Base-by-base conservation (phyloP, 805 yeast species). In the Suhomyces kilbournensis region DNA sequence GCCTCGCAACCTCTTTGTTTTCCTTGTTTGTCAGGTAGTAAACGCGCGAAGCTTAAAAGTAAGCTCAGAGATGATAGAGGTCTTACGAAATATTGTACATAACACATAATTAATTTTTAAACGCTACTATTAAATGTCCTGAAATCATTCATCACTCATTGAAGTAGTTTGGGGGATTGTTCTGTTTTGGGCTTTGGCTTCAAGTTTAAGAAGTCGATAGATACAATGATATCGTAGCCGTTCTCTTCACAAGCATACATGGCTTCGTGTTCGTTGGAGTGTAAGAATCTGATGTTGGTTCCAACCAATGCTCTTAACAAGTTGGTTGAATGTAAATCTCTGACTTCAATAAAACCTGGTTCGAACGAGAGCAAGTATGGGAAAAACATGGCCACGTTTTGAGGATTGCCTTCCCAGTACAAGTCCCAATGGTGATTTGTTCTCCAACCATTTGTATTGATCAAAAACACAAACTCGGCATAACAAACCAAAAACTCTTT, bases 391-490 rank as follows among this genome's bases (percentile, higher is more conserved):
- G 97, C 96, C 68, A 94, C 90, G 55, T 86, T 84, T 63, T 88
- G 94, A 5, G 99, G 98, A 48, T 85, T 81, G 35, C 98, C 97
- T 71, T 94, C 98, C 99, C 99, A 94, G 65, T 88, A 85, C 49
- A 94, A 86, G 58, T 92, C 87, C 92, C 97, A 92, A 48, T 90
- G 93, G 44, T 94, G 90, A 56, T 92, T 83, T 17, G 96, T 86
- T 60, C 97, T 81, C 99, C 99, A 94, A 22, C 99, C 99, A 67
- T 92, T 92, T 53, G 88, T 81, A 64, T 94, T 92, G 60, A 94
- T 96, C 70, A 89, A 91, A 69, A 94, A 94, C 46, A 97, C 93
- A 66, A 93, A 91, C 65, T 91, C 97, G 4, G 96, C 83, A 67
- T 93, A 94, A 66, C 92, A 86, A 57, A 94, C 79, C 62, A 94